A percentile compares a stretch with the other conserved stretches of the same genome.
Conservation (phyloP, 257 asterid genomes). For the Fraxinus excelsior region DNA sequence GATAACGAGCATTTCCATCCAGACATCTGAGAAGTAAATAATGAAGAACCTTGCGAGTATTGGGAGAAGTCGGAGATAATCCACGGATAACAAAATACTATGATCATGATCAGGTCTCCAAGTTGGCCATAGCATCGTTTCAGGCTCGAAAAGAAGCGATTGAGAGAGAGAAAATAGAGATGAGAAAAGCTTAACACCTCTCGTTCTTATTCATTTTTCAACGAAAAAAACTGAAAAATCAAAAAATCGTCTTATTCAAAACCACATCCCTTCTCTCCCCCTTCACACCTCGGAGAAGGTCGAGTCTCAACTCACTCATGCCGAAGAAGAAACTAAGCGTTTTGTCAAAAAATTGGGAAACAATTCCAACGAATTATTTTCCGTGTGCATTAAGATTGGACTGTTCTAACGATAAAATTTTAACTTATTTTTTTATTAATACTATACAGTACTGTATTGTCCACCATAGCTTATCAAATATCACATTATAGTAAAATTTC, state of each 20-base stretch:
- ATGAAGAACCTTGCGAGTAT: conserved; percentile 54
- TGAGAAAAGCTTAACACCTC: conserved; percentile 24
- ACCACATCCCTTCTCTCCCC: too few relatives aligned
- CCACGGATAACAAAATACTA: conserved; percentile 39
- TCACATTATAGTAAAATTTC: too few relatives aligned
- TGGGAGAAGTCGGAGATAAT: conserved; percentile 61
- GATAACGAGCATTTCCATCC: background rate
- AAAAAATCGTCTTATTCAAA: too few relatives aligned
- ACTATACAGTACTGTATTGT: background rate
- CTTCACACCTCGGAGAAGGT: conserved; percentile 30
- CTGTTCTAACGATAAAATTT: too few relatives aligned
- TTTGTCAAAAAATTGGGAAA: conserved; percentile 80
- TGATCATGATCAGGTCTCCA: conserved; percentile 60
- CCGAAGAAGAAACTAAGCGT: conserved; percentile 68
- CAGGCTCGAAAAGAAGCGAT: conserved; percentile 78
- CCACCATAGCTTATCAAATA: too few relatives aligned
- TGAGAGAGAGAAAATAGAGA: conserved; percentile 71
- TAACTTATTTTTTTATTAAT: background rate
- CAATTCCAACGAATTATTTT: conserved; percentile 12
- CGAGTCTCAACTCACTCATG: conserved; percentile 74
- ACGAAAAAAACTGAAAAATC: too few relatives aligned
- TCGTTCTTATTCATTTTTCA: too few relatives aligned
- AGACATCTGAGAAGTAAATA: background rate
- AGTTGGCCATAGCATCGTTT: conserved; percentile 51
- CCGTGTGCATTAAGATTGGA: too few relatives aligned